Evolutionary conservation across 768 basidiomycete genomes (phyloP).

Genomic region (Tubosaeta brunneosetosa): DNA sequence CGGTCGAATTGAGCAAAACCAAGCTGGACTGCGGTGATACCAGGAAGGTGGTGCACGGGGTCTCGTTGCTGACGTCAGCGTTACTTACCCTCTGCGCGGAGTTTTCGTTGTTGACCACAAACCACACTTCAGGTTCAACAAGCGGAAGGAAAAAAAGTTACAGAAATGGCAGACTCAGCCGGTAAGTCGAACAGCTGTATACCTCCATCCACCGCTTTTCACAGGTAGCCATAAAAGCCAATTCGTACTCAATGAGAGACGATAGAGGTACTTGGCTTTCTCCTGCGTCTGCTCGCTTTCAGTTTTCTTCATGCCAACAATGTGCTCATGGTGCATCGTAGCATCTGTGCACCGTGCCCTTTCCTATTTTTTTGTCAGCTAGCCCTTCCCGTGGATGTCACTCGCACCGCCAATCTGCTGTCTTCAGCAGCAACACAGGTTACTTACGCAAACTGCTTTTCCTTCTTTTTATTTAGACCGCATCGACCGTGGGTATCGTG

Average conservation of each 20-base stretch:
- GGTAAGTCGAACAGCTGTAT: slow-evolving; percentile 42
- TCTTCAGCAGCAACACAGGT: slow-evolving; percentile 38
- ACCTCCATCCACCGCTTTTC: slow-evolving; percentile 19
- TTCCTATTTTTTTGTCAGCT: slow-evolving; percentile 44
- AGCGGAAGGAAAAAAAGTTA: slow-evolving; percentile 5
- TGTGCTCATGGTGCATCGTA: slow-evolving; percentile 61
- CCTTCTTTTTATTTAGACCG: slow-evolving; percentile 45
- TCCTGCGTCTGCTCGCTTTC: slow-evolving; percentile 28
- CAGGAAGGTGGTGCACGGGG: slow-evolving; percentile 15
- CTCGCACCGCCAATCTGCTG: slow-evolving; percentile 40
- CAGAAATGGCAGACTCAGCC: slow-evolving; percentile 46
- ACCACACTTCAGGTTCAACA: slow-evolving; percentile 21
- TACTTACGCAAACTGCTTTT: slow-evolving; percentile 51
- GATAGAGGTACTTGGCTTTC: slow-evolving; percentile 33
- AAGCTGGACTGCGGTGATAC: slow-evolving; percentile 12
- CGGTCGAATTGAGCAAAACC: slow-evolving; percentile 12
- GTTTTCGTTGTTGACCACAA: slow-evolving; percentile 19
- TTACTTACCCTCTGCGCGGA: slow-evolving; percentile 6
- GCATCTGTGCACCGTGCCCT: slow-evolving; percentile 41
- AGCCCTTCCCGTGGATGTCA: slow-evolving; percentile 48
- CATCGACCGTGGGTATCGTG: slow-evolving; percentile 51
- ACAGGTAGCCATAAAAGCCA: slow-evolving; percentile 26
- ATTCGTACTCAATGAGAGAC: slow-evolving; percentile 30
- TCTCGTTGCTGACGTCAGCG: slow-evolving; percentile 26
- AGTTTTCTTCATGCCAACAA: slow-evolving; percentile 42